Conservation (phyloP, 306 rosid genomes). For the Prunus dulcis region DNA sequence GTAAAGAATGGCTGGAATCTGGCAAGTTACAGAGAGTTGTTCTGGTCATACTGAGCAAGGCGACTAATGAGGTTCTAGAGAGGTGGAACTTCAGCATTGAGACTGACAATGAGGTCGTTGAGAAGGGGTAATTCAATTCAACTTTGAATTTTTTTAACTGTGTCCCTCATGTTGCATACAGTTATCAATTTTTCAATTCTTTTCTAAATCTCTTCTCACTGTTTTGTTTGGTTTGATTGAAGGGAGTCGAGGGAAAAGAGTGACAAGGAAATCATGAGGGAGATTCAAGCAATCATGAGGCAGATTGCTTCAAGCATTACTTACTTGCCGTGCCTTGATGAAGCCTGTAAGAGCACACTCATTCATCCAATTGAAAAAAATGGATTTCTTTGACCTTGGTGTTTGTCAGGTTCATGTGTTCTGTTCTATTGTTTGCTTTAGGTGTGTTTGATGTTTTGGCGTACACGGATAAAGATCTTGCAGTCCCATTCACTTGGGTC, state of each 20-base stretch:
- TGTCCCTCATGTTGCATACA: neutral
- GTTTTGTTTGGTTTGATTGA: conserved; percentile 11
- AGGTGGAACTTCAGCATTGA: conserved; percentile 99
- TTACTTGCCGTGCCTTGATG: conserved; percentile 96
- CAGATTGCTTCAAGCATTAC: conserved; percentile 99
- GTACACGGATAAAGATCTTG: conserved; percentile 92
- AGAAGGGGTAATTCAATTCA: conserved; percentile 49
- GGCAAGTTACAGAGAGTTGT: conserved; percentile 97
- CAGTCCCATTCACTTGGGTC: conserved; percentile 93
- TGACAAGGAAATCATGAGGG: conserved; percentile 98
- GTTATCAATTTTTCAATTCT: neutral
- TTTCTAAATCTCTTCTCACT: neutral
- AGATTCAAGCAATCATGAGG: conserved; percentile 97
- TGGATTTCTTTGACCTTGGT: neutral
- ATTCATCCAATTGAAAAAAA: neutral
- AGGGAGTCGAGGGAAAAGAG: conserved; percentile 91
- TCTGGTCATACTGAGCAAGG: conserved; percentile 75
- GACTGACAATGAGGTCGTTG: conserved; percentile 83
- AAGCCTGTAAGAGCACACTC: conserved; percentile 56
- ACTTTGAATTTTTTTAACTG: neutral
- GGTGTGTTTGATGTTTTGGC: conserved; percentile 97
- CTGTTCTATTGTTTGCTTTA: conserved; percentile 19
- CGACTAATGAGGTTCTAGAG: conserved; percentile 83
- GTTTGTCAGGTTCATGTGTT: neutral
- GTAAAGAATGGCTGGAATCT: conserved; percentile 93